Base-by-base conservation (phyloP, 352 stramenopile species). In the Phytophthora gonapodyides region DNA sequence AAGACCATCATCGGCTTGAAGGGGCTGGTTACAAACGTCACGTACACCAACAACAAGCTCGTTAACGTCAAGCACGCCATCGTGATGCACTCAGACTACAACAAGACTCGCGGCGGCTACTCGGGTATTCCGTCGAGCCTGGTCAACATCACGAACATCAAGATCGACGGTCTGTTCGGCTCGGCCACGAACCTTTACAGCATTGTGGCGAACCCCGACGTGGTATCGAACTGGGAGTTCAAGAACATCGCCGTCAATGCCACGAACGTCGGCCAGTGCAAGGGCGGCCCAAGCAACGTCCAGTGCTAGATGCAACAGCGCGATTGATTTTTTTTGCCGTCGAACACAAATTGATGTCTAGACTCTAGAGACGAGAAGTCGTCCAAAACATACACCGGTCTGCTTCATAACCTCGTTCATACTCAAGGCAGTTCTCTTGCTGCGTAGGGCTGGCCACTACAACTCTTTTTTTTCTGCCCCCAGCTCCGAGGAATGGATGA, bases 161-260 rank as follows among this genome's bases (percentile, higher is more conserved):
- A 56, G 45, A 71, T 73, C 37, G 21, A 61, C 2, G 50, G 55
- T 2, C 52, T 76, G 8, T 51, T 40, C 3, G 68, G 68, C 16
- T 59, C 68, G 4, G 64, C 68, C 27, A 73, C 30, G 7, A 73
- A 73, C 44, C n/a, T 69, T 8, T 76, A 73, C 59, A 56, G 71
- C 37, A 59, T 73, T 46, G 27, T 62, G 13, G 64, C 48, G 19
- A 69, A 73, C 55, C 44, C 55, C 8, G 36, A 55, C 7, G 55
- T 54, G 6, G 55, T 62, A 16, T 42, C 55, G 11, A 47, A 57
- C 36, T 67, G 59, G 51, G 15, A 42, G 16, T 62, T 67, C 51
- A 45, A 41, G 5, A 67, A 61, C 9, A 53, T 67, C 3, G 38
- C 16, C 13, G 58, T 67, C n/a, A 8, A 52, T 40, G 42, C 50